Conservation (phyloP, 352 stramenopile genomes). For the Pythium sp. region DNA sequence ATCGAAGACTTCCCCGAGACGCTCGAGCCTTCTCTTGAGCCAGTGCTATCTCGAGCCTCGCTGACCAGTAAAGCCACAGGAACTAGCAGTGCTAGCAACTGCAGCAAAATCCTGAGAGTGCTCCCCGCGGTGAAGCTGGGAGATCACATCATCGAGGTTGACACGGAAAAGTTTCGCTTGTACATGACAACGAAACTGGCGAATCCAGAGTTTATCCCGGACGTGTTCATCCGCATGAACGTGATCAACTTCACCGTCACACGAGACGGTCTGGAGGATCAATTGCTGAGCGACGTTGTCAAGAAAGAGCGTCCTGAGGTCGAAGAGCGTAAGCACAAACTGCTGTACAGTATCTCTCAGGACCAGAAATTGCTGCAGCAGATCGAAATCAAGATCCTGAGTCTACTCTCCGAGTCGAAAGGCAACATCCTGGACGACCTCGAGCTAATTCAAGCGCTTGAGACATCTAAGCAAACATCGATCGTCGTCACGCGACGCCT, state of each 20-base stretch:
- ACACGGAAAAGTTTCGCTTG: slow-evolving; percentile 77
- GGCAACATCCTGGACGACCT: slow-evolving; percentile 92
- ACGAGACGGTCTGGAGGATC: slow-evolving; percentile 84
- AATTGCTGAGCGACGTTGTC: slow-evolving; percentile 89
- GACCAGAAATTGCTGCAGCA: slow-evolving; percentile 89
- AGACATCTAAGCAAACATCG: slow-evolving; percentile 67
- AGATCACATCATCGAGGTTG: slow-evolving; percentile 65
- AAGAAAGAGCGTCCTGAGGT: slow-evolving; percentile 82
- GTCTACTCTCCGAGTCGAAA: slow-evolving; percentile 78
- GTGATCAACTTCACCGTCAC: slow-evolving; percentile 95
- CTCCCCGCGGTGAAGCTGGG: slow-evolving; percentile 57
- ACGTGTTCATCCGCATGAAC: slow-evolving; percentile 91
- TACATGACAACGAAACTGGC: slow-evolving; percentile 92
- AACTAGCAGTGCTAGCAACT: slow-evolving; percentile 1
- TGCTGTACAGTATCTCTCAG: slow-evolving; percentile 86
- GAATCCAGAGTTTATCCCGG: slow-evolving; percentile 88
- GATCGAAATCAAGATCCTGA: slow-evolving; percentile 91
- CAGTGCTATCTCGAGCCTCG: slow-evolving; percentile 34
- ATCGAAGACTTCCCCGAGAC: slow-evolving; percentile 56
- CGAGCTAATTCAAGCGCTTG: slow-evolving; percentile 65
- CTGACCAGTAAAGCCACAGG: slow-evolving; percentile 4
- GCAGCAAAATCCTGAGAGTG: not conserved
- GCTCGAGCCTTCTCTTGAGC: slow-evolving; percentile 54
- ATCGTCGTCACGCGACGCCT: slow-evolving; percentile 52
- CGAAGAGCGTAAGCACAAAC: slow-evolving; percentile 77